Base-by-base conservation (phyloP, 2,329 filamentous ascomycete genomes). In the Biscogniauxia marginata region DNA sequence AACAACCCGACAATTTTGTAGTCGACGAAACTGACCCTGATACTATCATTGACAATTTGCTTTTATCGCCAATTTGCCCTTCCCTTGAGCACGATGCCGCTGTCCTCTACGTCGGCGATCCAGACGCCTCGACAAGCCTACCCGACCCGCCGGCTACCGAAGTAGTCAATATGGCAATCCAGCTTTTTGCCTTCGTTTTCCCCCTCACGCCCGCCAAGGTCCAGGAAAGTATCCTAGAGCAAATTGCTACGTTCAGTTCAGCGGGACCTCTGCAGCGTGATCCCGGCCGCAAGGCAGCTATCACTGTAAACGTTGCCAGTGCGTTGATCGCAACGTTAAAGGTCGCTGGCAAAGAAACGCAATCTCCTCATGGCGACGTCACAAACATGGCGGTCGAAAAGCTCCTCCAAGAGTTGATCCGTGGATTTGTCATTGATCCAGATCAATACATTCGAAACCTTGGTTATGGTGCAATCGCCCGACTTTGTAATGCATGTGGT, bases 181-280 rank as follows among this genome's bases (percentile, higher is more conserved):
- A 95, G 60, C 79, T 98, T 0, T 99, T 99, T 70, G 91, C 93
- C 1, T 90, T 96, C 52, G 90, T 91, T 43, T 87, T 99, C 55
- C 93, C 95, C 2, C 78, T 97, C 8, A 96, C 96, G 47, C 89
- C 90, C 0, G 82, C 91, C 3, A 96, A 93, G 68, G 90, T 99
- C 2, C 95, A 99, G 68, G 95, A 99, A 72, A 97, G 93, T 68
- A 91, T 96, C 49, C 77, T 99, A 8, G 95, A 99, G 72, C 95
- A 99, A 70, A 87, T 98, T 49, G 88, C 90, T 16, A 95, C 91
- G 0, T 96, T 96, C 67, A 79, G 95, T n/a, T 89, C 91, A 0
- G 89, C 92, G 1, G 85, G 86, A 0, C 85, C 84, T 50, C 77
- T 97, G 20, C 90, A 93, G 63, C 84, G 95, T 61, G 95, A 98